Conservation (phyloP, 2,329 filamentous ascomycete genomes). For the Incumbomyces delicatus region DNA sequence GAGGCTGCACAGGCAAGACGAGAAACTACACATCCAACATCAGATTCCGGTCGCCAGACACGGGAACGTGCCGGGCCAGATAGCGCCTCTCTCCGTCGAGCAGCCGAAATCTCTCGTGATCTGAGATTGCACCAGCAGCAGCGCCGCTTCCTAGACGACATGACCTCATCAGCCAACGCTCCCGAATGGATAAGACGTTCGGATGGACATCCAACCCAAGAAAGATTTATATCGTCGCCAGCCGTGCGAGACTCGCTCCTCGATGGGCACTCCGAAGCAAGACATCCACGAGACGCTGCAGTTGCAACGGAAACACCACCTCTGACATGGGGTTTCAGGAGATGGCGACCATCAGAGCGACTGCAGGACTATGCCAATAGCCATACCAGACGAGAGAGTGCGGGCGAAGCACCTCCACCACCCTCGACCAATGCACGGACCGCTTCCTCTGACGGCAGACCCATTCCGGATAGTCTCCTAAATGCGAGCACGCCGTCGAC, state of each 20-base stretch:
- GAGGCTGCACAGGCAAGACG: no score
- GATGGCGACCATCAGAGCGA: constrained; percentile 4
- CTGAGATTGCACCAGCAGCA: not conserved
- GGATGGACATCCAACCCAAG: no score
- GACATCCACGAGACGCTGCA: not conserved
- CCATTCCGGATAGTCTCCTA: no score
- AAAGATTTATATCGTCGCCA: no score
- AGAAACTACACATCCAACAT: no score
- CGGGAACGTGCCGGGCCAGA: not conserved
- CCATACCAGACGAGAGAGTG: not conserved
- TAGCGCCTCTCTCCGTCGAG: not conserved
- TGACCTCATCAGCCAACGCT: no score
- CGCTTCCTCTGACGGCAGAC: no score
- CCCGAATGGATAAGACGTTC: no score
- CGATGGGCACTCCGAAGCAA: not conserved
- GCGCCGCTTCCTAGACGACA: no score
- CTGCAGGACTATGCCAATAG: constrained; percentile 7
- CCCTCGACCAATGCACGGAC: no score
- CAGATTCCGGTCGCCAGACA: no score
- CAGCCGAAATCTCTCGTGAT: not conserved
- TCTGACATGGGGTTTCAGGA: not conserved
- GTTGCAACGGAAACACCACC: not conserved
- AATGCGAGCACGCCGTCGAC: not conserved
- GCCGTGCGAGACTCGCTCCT: not conserved
- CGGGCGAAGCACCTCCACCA: no score